A percentile compares a stretch with the other conserved stretches of the same genome.
Evolutionary conservation across 306 rosid genomes (phyloP).

Genomic region (Quercus glauca): DNA sequence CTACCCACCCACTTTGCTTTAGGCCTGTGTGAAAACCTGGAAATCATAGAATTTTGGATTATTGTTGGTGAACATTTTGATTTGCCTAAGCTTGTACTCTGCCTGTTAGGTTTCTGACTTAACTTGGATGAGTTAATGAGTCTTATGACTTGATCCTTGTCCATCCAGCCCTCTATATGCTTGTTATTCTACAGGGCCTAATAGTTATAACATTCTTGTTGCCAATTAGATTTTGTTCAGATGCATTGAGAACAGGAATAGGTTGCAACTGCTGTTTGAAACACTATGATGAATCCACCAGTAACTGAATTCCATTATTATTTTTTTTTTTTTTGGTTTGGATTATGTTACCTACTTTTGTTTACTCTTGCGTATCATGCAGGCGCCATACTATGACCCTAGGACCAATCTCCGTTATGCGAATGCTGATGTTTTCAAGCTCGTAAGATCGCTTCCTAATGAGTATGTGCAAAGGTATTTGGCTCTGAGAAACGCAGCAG

Average conservation of each 20-base stretch:
- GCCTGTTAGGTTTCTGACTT: neutral
- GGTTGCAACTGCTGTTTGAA: neutral
- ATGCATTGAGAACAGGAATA: neutral
- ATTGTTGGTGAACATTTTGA: neutral
- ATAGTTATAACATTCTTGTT: neutral
- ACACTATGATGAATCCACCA: neutral
- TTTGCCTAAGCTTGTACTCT: neutral
- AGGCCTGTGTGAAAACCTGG: neutral
- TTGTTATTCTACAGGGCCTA: conserved; percentile 8
- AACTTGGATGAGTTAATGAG: neutral
- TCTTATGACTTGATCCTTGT: neutral
- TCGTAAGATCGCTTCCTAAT: conserved; percentile 73
- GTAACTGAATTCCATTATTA: neutral
- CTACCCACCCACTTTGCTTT: neutral
- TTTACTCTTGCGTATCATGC: conserved; percentile 27
- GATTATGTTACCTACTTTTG: neutral
- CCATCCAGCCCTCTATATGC: neutral
- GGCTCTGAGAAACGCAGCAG: conserved; percentile 79
- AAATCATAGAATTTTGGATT: neutral
- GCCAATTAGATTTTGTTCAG: neutral
- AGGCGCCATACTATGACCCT: conserved; percentile 94
- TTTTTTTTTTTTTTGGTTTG: conserved; percentile 1
- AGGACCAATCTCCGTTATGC: conserved; percentile 88
- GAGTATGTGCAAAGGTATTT: conserved; percentile 86
- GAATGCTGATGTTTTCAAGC: conserved; percentile 82